Evolutionary conservation across 805 yeast species (phyloP).

Genomic region (Naumovozyma dairenensis): DNA sequence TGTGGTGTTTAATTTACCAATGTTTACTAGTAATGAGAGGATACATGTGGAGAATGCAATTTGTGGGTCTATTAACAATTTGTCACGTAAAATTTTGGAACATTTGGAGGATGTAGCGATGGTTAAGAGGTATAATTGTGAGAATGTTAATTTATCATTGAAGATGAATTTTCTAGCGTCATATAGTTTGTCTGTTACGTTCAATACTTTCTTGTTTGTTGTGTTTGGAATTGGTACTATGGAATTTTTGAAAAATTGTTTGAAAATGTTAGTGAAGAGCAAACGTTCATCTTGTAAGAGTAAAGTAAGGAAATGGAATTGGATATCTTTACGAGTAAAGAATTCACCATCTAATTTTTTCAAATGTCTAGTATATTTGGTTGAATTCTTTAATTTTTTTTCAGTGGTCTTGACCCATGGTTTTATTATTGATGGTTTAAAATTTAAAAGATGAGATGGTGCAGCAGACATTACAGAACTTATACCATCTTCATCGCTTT

Average conservation of each 20-base stretch:
- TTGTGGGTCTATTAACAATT: constrained; percentile 52
- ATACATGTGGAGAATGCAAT: constrained; percentile 65
- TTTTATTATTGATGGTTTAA: background rate
- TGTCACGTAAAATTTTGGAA: constrained; percentile 72
- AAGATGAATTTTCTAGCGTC: constrained; percentile 30
- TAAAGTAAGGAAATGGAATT: constrained; percentile 60
- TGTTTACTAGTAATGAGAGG: constrained; percentile 78
- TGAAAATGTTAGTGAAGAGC: constrained; percentile 60
- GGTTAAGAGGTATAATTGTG: constrained; percentile 73
- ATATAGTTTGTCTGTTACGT: constrained; percentile 26
- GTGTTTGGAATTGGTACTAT: constrained; percentile 29
- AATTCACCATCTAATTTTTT: constrained; percentile 91
- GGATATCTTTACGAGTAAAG: constrained; percentile 80
- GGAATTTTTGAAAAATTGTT: constrained; percentile 30
- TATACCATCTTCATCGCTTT: constrained; percentile 13
- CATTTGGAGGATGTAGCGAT: constrained; percentile 76
- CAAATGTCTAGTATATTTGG: constrained; percentile 39
- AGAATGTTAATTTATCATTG: constrained; percentile 55
- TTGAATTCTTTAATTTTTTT: constrained; percentile 18
- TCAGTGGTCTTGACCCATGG: constrained; percentile 8
- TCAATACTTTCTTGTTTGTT: constrained; percentile 26
- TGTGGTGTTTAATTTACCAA: constrained; percentile 92
- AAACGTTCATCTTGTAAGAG: constrained; percentile 53
- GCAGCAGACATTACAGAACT: constrained; percentile 1
- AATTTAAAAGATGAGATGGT: background rate